Evolutionary conservation across 441 rosid genomes (phyloP).

Genomic region (Omphalea diandra): DNA sequence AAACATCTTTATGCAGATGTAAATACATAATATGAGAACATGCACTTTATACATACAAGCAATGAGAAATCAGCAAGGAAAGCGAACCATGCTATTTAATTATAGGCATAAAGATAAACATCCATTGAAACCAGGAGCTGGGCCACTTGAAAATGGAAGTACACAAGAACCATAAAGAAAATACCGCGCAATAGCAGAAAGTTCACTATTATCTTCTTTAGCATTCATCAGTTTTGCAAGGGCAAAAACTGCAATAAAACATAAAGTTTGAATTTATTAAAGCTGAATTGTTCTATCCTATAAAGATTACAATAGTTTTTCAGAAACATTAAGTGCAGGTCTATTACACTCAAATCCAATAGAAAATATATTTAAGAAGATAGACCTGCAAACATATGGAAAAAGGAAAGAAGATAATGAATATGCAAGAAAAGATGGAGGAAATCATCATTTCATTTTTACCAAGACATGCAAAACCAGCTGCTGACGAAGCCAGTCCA

Average conservation of each 20-base stretch:
- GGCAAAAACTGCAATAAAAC: conserved; percentile 57
- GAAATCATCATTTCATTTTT: conserved; percentile 20
- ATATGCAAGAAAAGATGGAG: neutral
- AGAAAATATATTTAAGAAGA: neutral
- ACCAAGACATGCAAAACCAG: conserved; percentile 99
- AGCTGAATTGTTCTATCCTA: neutral
- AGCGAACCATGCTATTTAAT: neutral
- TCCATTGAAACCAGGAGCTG: neutral
- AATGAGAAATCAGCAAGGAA: neutral
- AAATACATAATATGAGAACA: too few relatives aligned
- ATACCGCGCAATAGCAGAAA: conserved; percentile 96
- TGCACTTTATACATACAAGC: neutral
- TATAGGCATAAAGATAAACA: neutral
- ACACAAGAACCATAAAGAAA: neutral
- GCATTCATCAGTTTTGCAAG: conserved; percentile 95
- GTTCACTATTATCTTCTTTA: conserved; percentile 77
- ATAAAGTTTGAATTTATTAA: conserved; percentile 3
- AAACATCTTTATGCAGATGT: too few relatives aligned
- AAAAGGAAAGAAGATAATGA: neutral
- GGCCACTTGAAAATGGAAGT: neutral
- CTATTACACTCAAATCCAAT: neutral
- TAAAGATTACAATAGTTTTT: neutral
- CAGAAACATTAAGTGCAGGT: neutral
- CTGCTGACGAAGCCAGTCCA: conserved; percentile 98
- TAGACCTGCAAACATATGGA: neutral